Percentiles rank a stretch among this genome's conserved stretches.
Evolutionary conservation across 1,139 yeast species (phyloP).

Genomic region (Debaryomycetaceae sp.): DNA sequence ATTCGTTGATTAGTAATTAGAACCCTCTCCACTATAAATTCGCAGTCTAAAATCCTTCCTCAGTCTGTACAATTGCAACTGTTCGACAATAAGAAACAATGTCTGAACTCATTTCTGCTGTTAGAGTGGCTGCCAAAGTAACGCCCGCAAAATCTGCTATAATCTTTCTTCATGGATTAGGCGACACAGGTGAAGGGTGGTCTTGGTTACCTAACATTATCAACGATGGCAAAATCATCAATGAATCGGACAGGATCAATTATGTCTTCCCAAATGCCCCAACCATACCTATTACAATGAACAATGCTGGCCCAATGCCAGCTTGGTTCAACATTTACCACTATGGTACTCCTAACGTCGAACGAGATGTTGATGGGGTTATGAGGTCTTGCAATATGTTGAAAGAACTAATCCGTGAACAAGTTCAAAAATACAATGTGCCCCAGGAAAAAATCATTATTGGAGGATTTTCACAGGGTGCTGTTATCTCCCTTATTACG

Average conservation of each 20-base stretch:
- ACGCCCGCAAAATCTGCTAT: slow-evolving; percentile 51
- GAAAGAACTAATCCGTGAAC: slow-evolving; percentile 56
- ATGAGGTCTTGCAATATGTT: slow-evolving; percentile 53
- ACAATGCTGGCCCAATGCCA: slow-evolving; percentile 68
- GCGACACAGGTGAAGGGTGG: slow-evolving; percentile 93
- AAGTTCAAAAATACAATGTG: slow-evolving; percentile 56
- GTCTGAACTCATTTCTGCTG: slow-evolving; percentile 16
- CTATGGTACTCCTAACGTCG: slow-evolving; percentile 46
- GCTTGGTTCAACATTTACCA: slow-evolving; percentile 83
- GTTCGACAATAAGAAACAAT: too few species aligned
- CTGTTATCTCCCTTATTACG: slow-evolving; percentile 68
- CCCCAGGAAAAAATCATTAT: slow-evolving; percentile 69
- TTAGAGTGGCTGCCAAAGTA: slow-evolving; percentile 18
- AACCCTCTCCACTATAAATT: too few species aligned
- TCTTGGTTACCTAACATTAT: slow-evolving; percentile 60
- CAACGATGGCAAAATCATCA: slow-evolving; percentile 38
- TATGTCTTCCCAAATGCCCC: slow-evolving; percentile 93
- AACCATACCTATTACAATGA: slow-evolving; percentile 59
- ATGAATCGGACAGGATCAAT: slow-evolving; percentile 57
- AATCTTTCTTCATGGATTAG: slow-evolving; percentile 85
- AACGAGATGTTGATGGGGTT: slow-evolving; percentile 65
- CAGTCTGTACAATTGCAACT: too few species aligned
- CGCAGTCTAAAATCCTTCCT: too few species aligned
- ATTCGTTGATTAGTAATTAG: too few species aligned
- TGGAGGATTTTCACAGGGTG: slow-evolving; percentile 97